Evolutionary conservation across 768 basidiomycete species (phyloP), one percentile per base, ranked within the genome.

Genomic region (Tulasnella sp.): DNA sequence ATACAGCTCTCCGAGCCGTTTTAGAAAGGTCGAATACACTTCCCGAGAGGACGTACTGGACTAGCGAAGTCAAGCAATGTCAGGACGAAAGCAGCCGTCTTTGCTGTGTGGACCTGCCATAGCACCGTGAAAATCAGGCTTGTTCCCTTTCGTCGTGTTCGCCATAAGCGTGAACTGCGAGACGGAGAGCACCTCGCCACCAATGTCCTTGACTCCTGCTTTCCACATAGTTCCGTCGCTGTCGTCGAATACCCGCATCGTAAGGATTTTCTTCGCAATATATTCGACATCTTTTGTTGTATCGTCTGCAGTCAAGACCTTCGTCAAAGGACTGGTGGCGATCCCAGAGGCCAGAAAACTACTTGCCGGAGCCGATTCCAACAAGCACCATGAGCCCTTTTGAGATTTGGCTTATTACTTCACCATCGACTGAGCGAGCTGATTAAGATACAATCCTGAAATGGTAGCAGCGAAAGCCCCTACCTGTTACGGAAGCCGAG

Each of bases 151-250:
- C 74, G 88, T 86, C 23, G 94, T 95, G 79, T 92, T 92, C 32
- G 95, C 93, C 82, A 96, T 84, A 37, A 99, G 87, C 1, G 96
- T 96, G 83, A 98, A 97, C 81, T 99, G 97, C 0, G 96, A 96
- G 20, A 96, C 95, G 81, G 96, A 98, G 5, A 99, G 89, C 16
- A 99, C 88, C 74, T 97, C 95, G 67, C 95, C 96, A 32, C 89
- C 89, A 32, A 98, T 89, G 80, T 98, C 96, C 84, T 91, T 93
- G 71, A 99, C 92, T 82, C 86, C 94, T 29, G 88, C 85, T 84
- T 93, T 96, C 97, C 97, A 99, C 89, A 92, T 91, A 77, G 88
- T 86, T 6, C 87, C 87, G 0, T 87, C 83, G 82, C 81, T 82
- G 11, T 92, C 90, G 70, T 89, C 87, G 82, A 96, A 97, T 74